Base-by-base conservation (phyloP, 108 stramenopile species). In the Nitzschia sp. region DNA sequence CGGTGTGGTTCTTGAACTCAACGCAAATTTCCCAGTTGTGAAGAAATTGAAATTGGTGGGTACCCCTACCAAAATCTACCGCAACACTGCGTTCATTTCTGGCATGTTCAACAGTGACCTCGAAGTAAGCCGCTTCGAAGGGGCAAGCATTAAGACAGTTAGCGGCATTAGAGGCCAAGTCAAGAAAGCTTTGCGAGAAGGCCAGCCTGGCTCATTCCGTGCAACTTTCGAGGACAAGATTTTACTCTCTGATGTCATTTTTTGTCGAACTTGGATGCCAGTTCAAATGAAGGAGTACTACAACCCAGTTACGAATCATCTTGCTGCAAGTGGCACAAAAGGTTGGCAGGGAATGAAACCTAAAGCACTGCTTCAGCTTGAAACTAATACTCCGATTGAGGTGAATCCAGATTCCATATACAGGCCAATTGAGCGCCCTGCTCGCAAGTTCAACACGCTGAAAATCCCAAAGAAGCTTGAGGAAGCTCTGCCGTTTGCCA, bases 171-270 rank as follows among this genome's bases (percentile, higher is more conserved):
- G 99, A 29, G 98, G 99, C 3, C 85, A 92, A 67, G 82, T 99
- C 49, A 98, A 98, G 76, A 98, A 98, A 71, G 89, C 96, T 8
- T 60, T 95, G 32, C 77, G 89, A 54, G 92, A 97, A 71, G 92
- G 93, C 2, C 88, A 91, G 49, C 91, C 90, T 1, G 95, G 93
- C 60, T 81, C 90, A 21, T 98, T 98, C 80, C 92, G 99, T 57
- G 98, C 97, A 0, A 98, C 97, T 0, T 99, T 99, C 65, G 99
- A 99, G 82, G 99, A 99, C 74, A 98, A 98, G 84, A 97, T 99
- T 70, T 69, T 98, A 11, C 68, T 93, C 75, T 92, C 92, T 46
- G 99, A 99, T 64, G 96, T 98, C 51, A 92, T 99, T 2, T 92
- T 98, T 71, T 97, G 97, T 72, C 87, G 97, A 18, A 91, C 96